Percentiles rank a stretch among this genome's conserved stretches.
These are phyloP conservation scores for Tricharina praecox DNA, from an alignment of 495 filamentous ascomycete genomes.

Conservation along the genomic window DNA sequence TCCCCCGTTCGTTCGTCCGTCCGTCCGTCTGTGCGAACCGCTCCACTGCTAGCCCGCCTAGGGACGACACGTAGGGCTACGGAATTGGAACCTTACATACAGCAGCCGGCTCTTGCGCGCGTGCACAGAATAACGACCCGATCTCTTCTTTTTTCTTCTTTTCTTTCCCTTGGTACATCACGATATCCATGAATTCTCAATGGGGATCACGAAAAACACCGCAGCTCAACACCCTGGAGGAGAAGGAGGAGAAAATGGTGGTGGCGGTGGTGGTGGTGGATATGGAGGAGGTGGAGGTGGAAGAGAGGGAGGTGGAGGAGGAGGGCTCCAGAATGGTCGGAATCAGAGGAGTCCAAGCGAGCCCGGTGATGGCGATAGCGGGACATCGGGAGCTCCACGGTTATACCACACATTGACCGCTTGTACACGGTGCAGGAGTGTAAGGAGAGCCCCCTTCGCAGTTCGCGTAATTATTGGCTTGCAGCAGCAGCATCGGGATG, in stretches of 20 bases:
- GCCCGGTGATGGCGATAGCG: conserved; percentile 3
- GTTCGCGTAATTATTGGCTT: too few species aligned
- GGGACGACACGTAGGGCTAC: too few species aligned
- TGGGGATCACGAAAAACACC: conserved; percentile 26
- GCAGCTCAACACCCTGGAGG: conserved; percentile 15
- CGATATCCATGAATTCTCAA: conserved; percentile 25
- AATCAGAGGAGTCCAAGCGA: conserved; percentile 3
- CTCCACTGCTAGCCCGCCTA: too few species aligned
- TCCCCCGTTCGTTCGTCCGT: too few species aligned
- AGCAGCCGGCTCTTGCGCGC: too few species aligned
- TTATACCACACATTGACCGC: conserved; percentile 76
- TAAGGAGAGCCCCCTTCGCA: conserved; percentile 30
- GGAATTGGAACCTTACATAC: too few species aligned
- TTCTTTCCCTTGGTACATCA: not conserved
- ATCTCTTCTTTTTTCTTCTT: too few species aligned
- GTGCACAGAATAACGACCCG: too few species aligned
- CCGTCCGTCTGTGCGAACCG: too few species aligned
- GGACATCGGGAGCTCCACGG: conserved; percentile 32
- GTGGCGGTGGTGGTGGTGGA: too few species aligned
- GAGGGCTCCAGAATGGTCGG: not conserved
- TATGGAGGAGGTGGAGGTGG: too few species aligned
- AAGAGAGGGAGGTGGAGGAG: not conserved
- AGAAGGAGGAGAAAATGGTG: conserved; percentile 7
- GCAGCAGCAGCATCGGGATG: too few species aligned
- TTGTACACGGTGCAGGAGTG: conserved; percentile 70